Evolutionary conservation across 2,329 filamentous ascomycete species (phyloP).

Genomic region (Hysterium pulicare): DNA sequence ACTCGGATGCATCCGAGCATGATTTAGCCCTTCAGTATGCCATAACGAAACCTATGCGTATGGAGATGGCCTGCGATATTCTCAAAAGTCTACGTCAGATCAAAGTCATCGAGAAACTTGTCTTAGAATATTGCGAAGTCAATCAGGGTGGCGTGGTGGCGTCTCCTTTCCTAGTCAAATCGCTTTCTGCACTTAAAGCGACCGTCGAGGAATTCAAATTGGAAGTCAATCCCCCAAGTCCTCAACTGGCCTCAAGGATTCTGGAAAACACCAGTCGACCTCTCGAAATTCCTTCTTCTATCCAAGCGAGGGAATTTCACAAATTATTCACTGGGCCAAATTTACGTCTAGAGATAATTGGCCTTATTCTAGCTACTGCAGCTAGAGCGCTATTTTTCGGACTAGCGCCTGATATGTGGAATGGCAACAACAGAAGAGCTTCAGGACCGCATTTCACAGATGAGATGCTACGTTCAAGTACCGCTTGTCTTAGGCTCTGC

Average conservation of each 20-base stretch:
- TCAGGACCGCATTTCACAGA: conserved; percentile 22
- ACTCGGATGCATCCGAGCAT: conserved; percentile 23
- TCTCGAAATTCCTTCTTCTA: conserved; percentile 20
- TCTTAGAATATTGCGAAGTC: conserved; percentile 20
- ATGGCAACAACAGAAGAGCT: conserved; percentile 13
- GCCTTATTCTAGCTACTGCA: conserved; percentile 36
- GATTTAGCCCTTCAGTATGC: conserved; percentile 28
- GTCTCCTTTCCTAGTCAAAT: conserved; percentile 32
- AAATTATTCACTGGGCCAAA: conserved; percentile 36
- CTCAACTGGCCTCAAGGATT: conserved; percentile 22
- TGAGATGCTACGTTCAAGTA: conserved; percentile 33
- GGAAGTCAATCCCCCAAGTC: conserved; percentile 17
- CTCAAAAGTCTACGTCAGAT: conserved; percentile 27
- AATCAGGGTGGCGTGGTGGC: conserved; percentile 36
- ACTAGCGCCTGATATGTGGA: conserved; percentile 18
- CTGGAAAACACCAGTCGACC: conserved; percentile 26
- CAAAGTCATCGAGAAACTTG: conserved; percentile 20
- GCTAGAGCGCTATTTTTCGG: conserved; percentile 31
- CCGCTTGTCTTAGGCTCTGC: conserved; percentile 36
- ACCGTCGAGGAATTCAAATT: conserved; percentile 32
- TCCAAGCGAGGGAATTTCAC: conserved; percentile 35
- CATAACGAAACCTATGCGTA: conserved; percentile 27
- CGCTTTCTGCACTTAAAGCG: conserved; percentile 26
- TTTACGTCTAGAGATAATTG: conserved; percentile 40
- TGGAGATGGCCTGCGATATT: conserved; percentile 26